Conservation (phyloP, 2,329 filamentous ascomycete species). For the Didymosphaeria variabile region DNA sequence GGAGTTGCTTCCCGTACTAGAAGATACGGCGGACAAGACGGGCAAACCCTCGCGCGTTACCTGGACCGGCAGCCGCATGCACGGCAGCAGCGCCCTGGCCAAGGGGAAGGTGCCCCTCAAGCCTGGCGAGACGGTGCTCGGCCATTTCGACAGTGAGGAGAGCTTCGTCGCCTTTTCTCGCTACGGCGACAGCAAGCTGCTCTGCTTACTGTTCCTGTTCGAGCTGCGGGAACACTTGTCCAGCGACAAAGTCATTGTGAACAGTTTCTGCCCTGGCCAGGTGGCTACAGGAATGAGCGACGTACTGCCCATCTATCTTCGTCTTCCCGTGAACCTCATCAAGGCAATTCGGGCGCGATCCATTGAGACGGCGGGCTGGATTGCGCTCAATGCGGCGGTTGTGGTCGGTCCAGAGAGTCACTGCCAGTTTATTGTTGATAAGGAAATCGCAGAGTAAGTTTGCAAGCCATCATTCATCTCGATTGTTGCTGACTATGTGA, state of each 20-base stretch:
- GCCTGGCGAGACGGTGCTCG: conserved; percentile 11
- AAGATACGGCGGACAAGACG: conserved; percentile 5
- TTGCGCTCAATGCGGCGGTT: conserved; percentile 15
- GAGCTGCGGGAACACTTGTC: conserved; percentile 13
- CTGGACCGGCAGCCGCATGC: conserved; percentile 16
- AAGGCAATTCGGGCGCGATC: conserved; percentile 15
- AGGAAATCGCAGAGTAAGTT: conserved; percentile 16
- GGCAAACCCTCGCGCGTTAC: conserved; percentile 12
- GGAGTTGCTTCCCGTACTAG: conserved; percentile 49
- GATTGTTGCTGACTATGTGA: conserved; percentile 7
- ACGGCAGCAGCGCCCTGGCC: conserved; percentile 1
- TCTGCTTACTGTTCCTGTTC: conserved; percentile 15
- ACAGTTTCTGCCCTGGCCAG: conserved; percentile 17
- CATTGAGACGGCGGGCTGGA: conserved; percentile 15
- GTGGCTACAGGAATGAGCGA: conserved; percentile 17
- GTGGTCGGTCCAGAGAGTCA: conserved; percentile 16
- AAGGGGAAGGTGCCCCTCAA: conserved; percentile 12
- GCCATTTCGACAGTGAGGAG: conserved; percentile 18
- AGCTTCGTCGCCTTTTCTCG: conserved; percentile 7
- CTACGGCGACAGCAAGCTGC: conserved; percentile 17
- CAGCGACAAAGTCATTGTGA: conserved; percentile 13
- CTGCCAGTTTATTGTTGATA: conserved; percentile 11
- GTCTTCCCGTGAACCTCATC: conserved; percentile 14
- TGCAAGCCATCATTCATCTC: neutral
- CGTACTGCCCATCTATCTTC: conserved; percentile 15